A percentile compares a stretch with the other conserved stretches of the same genome.
Evolutionary conservation across 202 grass and related monocot species (phyloP).

Genomic region (Panicum virgatum): DNA sequence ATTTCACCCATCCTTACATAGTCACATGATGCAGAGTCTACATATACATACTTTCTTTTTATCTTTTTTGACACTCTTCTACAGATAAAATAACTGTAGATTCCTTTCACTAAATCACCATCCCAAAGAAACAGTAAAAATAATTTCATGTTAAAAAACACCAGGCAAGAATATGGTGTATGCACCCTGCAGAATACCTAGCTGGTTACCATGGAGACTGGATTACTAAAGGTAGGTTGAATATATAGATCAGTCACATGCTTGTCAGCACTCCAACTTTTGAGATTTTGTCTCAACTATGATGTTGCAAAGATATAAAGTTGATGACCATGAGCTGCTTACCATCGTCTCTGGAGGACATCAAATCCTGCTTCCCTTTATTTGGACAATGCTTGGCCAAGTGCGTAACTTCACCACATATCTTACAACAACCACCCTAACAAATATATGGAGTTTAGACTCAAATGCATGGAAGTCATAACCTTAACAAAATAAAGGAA

Average conservation of each 20-base stretch:
- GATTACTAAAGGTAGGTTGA: not conserved
- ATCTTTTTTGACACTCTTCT: not conserved
- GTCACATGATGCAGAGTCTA: not conserved
- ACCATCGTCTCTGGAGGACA: conserved; percentile 40
- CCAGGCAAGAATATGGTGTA: not conserved
- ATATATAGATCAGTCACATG: not conserved
- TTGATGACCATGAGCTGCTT: not conserved
- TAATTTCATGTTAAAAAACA: not conserved
- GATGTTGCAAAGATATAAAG: conserved; percentile 14
- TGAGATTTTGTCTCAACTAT: conserved; percentile 12
- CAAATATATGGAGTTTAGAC: conserved; percentile 34
- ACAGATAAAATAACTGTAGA: not conserved
- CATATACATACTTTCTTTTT: not conserved
- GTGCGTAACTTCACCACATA: conserved; percentile 91
- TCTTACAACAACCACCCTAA: conserved; percentile 94
- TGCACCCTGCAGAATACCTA: not conserved
- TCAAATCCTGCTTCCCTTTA: conserved; percentile 48
- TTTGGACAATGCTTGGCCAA: conserved; percentile 84
- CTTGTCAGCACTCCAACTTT: conserved; percentile 1
- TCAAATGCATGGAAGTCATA: not conserved
- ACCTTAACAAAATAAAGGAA: not conserved
- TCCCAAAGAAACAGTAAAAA: not conserved
- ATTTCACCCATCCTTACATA: not conserved
- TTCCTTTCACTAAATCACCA: not conserved
- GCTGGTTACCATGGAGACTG: not conserved